phyloP scores from a whole-genome alignment of 2,329 filamentous ascomycete species.

The Aspergillus sp. region DNA sequence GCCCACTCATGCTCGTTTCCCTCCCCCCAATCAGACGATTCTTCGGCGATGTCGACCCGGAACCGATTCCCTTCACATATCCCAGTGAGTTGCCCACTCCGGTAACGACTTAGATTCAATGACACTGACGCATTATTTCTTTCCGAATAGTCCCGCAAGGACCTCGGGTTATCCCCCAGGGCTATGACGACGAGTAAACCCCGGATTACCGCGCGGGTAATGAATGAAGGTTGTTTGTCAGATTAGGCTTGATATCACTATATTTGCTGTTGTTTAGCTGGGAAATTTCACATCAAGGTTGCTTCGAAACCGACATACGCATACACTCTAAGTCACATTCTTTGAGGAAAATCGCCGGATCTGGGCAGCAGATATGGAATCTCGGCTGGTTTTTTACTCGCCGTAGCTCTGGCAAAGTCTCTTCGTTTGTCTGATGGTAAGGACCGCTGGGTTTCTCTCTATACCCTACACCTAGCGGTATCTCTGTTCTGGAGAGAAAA shows the following conservation, averaged over 20 bases:
- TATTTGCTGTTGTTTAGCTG: conserved; percentile 20
- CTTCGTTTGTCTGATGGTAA: not conserved
- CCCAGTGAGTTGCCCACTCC: conserved; percentile 65
- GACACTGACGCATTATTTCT: not conserved
- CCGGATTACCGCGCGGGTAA: not conserved
- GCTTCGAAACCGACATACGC: not conserved
- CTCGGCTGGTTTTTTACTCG: not conserved
- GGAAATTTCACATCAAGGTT: conserved; percentile 8
- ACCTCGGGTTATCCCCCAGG: conserved; percentile 46
- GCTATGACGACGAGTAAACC: conserved; percentile 47
- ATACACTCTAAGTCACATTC: not conserved
- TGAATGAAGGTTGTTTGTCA: conserved; percentile 15
- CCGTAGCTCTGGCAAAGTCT: not conserved
- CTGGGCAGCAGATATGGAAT: not conserved
- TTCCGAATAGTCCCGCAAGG: conserved; percentile 43
- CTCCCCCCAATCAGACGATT: conserved; percentile 72
- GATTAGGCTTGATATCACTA: conserved; percentile 12
- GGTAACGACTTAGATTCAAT: not conserved
- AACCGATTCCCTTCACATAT: conserved; percentile 82
- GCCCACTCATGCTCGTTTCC: conserved; percentile 68
- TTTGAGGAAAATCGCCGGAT: not conserved
- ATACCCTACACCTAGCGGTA: conserved; percentile 5
- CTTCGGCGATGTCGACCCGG: conserved; percentile 71
- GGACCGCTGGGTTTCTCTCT: not conserved
- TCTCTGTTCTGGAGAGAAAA: conserved; percentile 1